phyloP scores from a whole-genome alignment of 805 yeast genomes.

The Suhomyces tanzawaensis region DNA sequence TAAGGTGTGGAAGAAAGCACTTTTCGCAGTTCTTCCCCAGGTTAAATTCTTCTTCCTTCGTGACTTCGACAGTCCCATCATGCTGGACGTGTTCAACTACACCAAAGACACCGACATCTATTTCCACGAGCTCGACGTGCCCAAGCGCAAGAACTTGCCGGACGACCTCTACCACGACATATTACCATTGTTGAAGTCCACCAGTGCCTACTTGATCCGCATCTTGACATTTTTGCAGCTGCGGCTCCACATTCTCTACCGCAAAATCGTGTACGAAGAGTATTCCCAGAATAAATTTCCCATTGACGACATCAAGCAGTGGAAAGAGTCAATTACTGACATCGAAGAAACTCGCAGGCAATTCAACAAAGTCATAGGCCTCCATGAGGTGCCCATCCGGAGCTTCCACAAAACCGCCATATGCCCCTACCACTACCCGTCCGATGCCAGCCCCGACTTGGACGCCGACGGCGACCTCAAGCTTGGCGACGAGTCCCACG shows the following conservation, averaged over 20 bases:
- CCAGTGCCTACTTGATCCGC: constrained; percentile 31
- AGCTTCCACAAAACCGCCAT: constrained; percentile 10
- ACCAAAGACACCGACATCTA: constrained; percentile 24
- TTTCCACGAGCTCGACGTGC: constrained; percentile 18
- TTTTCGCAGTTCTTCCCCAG: constrained; percentile 38
- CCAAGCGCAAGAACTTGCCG: constrained; percentile 3
- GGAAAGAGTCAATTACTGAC: constrained; percentile 28
- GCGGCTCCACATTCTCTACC: constrained; percentile 29
- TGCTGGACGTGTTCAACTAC: constrained; percentile 32
- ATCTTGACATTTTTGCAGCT: constrained; percentile 27
- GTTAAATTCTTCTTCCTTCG: constrained; percentile 38
- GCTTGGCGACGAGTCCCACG: not conserved
- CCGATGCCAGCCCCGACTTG: not conserved
- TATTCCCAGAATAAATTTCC: constrained; percentile 14
- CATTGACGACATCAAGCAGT: constrained; percentile 18
- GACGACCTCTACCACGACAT: constrained; percentile 13
- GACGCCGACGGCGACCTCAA: not conserved
- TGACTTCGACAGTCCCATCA: constrained; percentile 41
- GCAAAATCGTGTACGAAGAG: constrained; percentile 24
- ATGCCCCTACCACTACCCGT: constrained; percentile 9
- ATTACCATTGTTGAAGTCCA: constrained; percentile 15
- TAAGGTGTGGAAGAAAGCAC: constrained; percentile 31
- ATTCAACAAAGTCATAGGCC: constrained; percentile 19
- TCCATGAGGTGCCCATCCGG: constrained; percentile 24
- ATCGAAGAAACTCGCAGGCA: constrained; percentile 21